Percentiles rank a stretch among this genome's conserved stretches.
Evolutionary conservation across 1,139 yeast genomes (phyloP).

Genomic region (Pneumocystis sp.): DNA sequence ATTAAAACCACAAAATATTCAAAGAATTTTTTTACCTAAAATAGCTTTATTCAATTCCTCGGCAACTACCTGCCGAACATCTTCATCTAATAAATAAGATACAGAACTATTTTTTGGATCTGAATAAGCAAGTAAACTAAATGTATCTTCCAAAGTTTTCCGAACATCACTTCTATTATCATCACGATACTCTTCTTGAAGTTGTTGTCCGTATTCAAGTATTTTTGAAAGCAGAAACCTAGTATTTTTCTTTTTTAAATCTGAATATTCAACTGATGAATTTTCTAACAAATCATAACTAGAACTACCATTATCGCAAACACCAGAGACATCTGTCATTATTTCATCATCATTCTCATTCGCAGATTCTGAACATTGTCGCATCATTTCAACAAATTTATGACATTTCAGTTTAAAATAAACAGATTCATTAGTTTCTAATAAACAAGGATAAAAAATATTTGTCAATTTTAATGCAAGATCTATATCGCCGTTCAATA

Average conservation of each 20-base stretch:
- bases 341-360: conserved; percentile 10
- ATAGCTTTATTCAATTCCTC: conserved; percentile 34
- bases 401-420: conserved; percentile 42
- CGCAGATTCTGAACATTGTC: conserved; percentile 13
- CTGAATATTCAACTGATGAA: background rate
- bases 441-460: conserved; percentile 33
- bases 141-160: conserved; percentile 29
- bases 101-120: conserved; percentile 29
- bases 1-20: background rate
- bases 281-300: conserved; percentile 3
- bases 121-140: conserved; percentile 39
- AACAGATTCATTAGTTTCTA: conserved; percentile 30
- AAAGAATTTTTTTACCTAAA: conserved; percentile 17
- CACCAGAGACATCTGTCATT: conserved; percentile 7
- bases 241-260: background rate
- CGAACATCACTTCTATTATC: conserved; percentile 22
- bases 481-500: conserved; percentile 32
- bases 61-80: conserved; percentile 27
- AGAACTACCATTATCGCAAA: conserved; percentile 6
- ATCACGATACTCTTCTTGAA: conserved; percentile 29
- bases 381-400: conserved; percentile 35
- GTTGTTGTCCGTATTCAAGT: conserved; percentile 33
- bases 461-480: conserved; percentile 32
- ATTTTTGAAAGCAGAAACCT: conserved; percentile 25
- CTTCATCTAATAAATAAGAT: conserved; percentile 27